Conservation (phyloP, 2,329 filamentous ascomycete species). For the Lecanosticta acicola region DNA sequence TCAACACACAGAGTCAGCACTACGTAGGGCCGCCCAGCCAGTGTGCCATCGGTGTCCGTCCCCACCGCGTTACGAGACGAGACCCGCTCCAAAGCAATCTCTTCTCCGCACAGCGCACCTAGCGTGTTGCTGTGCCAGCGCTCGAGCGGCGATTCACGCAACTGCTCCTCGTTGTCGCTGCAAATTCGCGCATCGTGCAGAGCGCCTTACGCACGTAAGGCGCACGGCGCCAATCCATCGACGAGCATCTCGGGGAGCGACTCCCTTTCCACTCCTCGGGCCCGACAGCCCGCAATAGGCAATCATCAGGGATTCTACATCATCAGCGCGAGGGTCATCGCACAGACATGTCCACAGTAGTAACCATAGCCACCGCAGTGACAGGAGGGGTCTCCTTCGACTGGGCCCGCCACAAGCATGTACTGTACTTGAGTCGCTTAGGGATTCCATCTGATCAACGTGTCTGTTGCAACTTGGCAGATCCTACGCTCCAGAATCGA, state of each 20-base stretch:
- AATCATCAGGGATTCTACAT: slow-evolving; percentile 5
- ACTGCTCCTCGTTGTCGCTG: slow-evolving; percentile 2
- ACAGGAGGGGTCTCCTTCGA: no score
- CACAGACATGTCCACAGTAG: slow-evolving; percentile 9
- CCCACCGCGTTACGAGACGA: slow-evolving; percentile 1
- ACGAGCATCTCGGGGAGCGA: slow-evolving; percentile 3
- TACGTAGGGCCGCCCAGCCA: background rate
- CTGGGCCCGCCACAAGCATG: no score
- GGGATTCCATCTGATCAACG: no score
- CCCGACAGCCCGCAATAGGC: slow-evolving; percentile 3
- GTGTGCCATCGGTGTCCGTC: background rate
- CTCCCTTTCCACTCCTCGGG: slow-evolving; percentile 1
- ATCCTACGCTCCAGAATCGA: no score
- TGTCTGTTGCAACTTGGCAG: no score
- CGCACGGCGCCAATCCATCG: background rate
- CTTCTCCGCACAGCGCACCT: slow-evolving; percentile 5
- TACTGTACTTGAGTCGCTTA: no score
- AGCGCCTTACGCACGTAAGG: background rate
- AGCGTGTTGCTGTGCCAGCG: slow-evolving; percentile 12
- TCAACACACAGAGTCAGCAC: slow-evolving; percentile 1
- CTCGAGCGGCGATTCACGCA: slow-evolving; percentile 9
- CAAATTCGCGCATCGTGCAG: slow-evolving; percentile 6
- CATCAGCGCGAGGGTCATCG: slow-evolving; percentile 1
- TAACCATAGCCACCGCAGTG: slow-evolving; percentile 1
- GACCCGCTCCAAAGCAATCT: slow-evolving; percentile 8